Base-by-base conservation (phyloP, 2,329 filamentous ascomycete species). In the Colletotrichum incanum region DNA sequence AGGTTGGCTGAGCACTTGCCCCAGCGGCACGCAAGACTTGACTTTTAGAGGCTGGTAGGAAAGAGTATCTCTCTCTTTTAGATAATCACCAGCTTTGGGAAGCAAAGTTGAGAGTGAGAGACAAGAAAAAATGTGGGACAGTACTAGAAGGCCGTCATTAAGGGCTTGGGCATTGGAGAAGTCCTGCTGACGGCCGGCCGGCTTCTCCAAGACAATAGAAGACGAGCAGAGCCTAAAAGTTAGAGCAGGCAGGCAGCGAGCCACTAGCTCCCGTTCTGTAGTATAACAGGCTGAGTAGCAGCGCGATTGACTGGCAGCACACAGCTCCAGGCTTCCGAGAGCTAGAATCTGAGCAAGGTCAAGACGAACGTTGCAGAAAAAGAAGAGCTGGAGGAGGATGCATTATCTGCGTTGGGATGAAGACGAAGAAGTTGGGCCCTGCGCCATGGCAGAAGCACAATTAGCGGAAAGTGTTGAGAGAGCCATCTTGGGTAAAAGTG, bases 311-410 rank as follows among this genome's bases (percentile, higher is more conserved):
- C 28, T 20, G 59, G 31, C 61, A 14, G 31, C 47, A 8, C 41
- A 43, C 18, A 43, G 43, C 2, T 62, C 59, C 26, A 50, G 41
- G 41, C 23, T 50, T 41, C 49, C 59, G 3, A 62, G 59, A 34
- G 47, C 49, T 23, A 28, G 59, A 4, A 62, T 4, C 9, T 50
- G 59, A 49, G 18, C 12, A 23, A 62, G 45, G 34, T 50, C 50
- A 14, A 28, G 37, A 2, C 23, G 20, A 5, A 50, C 37, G 4
- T 26, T 49, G 41, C 59, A 37, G 8, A 28, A 49, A 37, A n/a
- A 39, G 1, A 43, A 43, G 12, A 18, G 41, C 16, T 18, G 16
- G 16, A 1, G 16, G 41, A 43, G 1, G 41, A 16, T 18, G 41
- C 12, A 43, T 43, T 37, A 5, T 37, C 34, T 37, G 34, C 11